Evolutionary conservation across 2,329 filamentous ascomycete genomes (phyloP).

Genomic region (Cercospora citrullina): DNA sequence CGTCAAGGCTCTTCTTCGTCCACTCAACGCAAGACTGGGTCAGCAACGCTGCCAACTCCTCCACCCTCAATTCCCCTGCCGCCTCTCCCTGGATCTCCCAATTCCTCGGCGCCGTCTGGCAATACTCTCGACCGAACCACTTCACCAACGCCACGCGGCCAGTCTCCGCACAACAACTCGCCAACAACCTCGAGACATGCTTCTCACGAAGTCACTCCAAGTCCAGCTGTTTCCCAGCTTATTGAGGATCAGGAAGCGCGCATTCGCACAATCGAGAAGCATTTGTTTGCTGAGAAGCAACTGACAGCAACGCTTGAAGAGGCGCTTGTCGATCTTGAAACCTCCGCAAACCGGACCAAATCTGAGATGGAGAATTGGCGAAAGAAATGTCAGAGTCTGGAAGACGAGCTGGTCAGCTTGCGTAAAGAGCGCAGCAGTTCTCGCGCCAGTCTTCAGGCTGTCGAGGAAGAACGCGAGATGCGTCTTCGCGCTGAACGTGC

Average conservation of each 20-base stretch:
- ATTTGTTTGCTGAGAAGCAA: slow-evolving; percentile 92
- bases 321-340: slow-evolving; percentile 89
- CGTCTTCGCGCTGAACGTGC: slow-evolving; percentile 87
- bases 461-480: slow-evolving; percentile 95
- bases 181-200: slow-evolving; percentile 67
- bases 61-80: slow-evolving; percentile 95
- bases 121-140: slow-evolving; percentile 47
- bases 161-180: slow-evolving; percentile 63
- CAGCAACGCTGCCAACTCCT: slow-evolving; percentile 83
- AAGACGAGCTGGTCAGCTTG: slow-evolving; percentile 67
- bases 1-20: slow-evolving; percentile 62
- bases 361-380: slow-evolving; percentile 86
- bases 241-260: slow-evolving; percentile 94
- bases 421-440: slow-evolving; percentile 59
- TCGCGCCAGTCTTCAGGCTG: slow-evolving; percentile 73
- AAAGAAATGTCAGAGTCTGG: slow-evolving; percentile 76
- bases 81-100: slow-evolving; percentile 69
- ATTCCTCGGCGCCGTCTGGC: slow-evolving; percentile 46
- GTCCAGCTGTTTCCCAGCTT: slow-evolving; percentile 73
- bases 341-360: slow-evolving; percentile 88
- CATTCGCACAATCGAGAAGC: slow-evolving; percentile 94
- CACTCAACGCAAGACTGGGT: slow-evolving; percentile 82
- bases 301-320: slow-evolving; percentile 94
- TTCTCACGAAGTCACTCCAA: slow-evolving; percentile 55
- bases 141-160: slow-evolving; percentile 54